Percentiles rank a stretch among this genome's conserved stretches.
These are phyloP conservation scores for Amoebophrya sp. DNA, from an alignment of 169 alveolate genomes.

Conservation along the genomic window DNA sequence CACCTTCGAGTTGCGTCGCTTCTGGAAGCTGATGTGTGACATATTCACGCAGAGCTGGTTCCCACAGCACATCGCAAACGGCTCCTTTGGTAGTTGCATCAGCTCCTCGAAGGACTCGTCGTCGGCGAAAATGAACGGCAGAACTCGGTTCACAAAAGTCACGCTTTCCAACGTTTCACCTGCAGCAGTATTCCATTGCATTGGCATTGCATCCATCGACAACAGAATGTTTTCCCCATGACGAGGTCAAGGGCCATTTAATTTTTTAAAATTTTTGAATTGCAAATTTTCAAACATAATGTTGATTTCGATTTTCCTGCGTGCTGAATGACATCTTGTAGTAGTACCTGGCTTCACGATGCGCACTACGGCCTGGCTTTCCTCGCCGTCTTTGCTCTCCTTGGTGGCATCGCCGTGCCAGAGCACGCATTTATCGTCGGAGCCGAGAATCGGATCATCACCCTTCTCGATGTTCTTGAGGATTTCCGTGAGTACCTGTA, in stretches of 20 bases:
- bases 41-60: constrained; percentile 15
- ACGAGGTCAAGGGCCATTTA: too few species aligned
- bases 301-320: too few species aligned
- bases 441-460: not conserved
- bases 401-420: constrained; percentile 12
- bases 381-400: not conserved
- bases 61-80: constrained; percentile 16
- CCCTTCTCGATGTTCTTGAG: not conserved
- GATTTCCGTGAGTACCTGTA: not conserved
- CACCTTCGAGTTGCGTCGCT: not conserved
- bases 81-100: constrained; percentile 16
- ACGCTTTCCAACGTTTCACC: constrained; percentile 34
- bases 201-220: too few species aligned
- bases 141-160: constrained; percentile 34
- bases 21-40: not conserved
- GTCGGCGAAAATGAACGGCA: constrained; percentile 34
- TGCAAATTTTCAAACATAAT: too few species aligned
- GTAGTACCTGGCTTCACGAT: constrained; percentile 29
- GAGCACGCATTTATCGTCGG: constrained; percentile 4
- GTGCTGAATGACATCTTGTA: too few species aligned
- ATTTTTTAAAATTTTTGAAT: too few species aligned
- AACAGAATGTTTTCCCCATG: too few species aligned
- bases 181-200: too few species aligned
- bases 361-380: constrained; percentile 22
- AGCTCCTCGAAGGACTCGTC: constrained; percentile 34